Base-by-base conservation (phyloP, 129 eudicot species). In the Artemisia argyi region DNA sequence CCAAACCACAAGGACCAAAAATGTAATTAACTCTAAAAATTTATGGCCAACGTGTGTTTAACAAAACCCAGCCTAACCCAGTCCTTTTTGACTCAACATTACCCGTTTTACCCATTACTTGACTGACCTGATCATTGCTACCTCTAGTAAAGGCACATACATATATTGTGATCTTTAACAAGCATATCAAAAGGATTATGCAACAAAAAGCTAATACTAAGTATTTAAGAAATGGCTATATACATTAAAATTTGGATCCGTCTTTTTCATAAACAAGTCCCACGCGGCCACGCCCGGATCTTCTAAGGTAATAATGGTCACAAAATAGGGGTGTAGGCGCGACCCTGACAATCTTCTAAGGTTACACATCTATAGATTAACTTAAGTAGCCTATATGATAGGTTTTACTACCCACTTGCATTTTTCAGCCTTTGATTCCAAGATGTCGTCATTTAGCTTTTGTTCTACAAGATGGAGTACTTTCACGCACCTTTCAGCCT, bases 391-490 rank as follows among this genome's bases (percentile, higher is more conserved):
- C 61, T 73, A 62, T 28, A 61, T 5, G 51, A 73, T 15, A 5
- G 35, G 30, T 32, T 26, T 50, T 69, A 39, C 73, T 60, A 11
- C 59, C 78, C 61, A 79, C 17, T 55, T 66, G 13, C 26, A 15
- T 42, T 61, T 69, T 65, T 75, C 53, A 2, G 81, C 77, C 74
- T 74, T 80, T 8, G n/a, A 50, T 20, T 69, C 68, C 69, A 53
- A 22, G 3, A 83, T 54, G 49, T 75, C 74, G 0, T 54, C 50
- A 12, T 71, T 60, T 1, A 83, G 55, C 61, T 75, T 83, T 18
- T 52, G 53, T 15, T 18, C 44, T 1, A 83, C 87, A 44, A 57
- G 69, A 5, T 72, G 47, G 42, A 79, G 30, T 15, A 64, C 83
- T 39, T 68, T 57, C 56, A 70, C 14, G 14, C 79, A 69, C 63